phyloP scores from a whole-genome alignment of 352 stramenopile species.

The Detonula confervacea region DNA sequence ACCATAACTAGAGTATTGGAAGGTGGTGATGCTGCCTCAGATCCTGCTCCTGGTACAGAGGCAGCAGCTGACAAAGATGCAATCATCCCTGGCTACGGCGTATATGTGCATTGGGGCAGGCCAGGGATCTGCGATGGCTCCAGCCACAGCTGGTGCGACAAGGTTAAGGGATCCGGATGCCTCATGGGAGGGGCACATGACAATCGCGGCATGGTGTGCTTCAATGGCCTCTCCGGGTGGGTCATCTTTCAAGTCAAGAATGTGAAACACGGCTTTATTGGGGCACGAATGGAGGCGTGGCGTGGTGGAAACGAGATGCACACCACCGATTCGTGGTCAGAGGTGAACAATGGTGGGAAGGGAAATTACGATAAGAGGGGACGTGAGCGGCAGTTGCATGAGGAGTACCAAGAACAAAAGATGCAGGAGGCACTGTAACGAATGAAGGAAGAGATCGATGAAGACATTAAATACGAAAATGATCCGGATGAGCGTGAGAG shows the following conservation, averaged over 20 bases:
- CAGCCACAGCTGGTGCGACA: conserved; percentile 43
- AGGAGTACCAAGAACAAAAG: conserved; percentile 22
- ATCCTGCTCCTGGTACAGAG: neutral
- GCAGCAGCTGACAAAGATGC: conserved; percentile 2
- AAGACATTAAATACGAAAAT: conserved; percentile 24
- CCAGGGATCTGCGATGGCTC: conserved; percentile 50
- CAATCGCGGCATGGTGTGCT: conserved; percentile 44
- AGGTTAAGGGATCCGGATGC: conserved; percentile 9
- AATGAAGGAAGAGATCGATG: conserved; percentile 44
- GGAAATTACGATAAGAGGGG: conserved; percentile 45
- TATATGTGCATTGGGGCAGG: conserved; percentile 40
- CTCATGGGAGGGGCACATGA: conserved; percentile 42
- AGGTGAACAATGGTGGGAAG: conserved; percentile 49
- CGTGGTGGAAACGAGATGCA: conserved; percentile 14
- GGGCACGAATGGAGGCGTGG: conserved; percentile 45
- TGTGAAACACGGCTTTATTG: conserved; percentile 58
- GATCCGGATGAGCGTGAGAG: conserved; percentile 27
- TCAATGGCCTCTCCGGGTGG: conserved; percentile 51
- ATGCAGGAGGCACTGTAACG: conserved; percentile 20
- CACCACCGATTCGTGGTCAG: conserved; percentile 29
- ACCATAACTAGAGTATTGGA: no score
- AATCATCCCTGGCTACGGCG: conserved; percentile 46
- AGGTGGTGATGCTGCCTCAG: neutral
- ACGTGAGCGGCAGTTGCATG: conserved; percentile 22
- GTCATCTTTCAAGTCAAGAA: conserved; percentile 53